A percentile compares a stretch with the other conserved stretches of the same genome.
These are phyloP conservation scores for Alternaria consortialis DNA, from an alignment of 2,329 filamentous ascomycete species.

Conservation along the genomic window DNA sequence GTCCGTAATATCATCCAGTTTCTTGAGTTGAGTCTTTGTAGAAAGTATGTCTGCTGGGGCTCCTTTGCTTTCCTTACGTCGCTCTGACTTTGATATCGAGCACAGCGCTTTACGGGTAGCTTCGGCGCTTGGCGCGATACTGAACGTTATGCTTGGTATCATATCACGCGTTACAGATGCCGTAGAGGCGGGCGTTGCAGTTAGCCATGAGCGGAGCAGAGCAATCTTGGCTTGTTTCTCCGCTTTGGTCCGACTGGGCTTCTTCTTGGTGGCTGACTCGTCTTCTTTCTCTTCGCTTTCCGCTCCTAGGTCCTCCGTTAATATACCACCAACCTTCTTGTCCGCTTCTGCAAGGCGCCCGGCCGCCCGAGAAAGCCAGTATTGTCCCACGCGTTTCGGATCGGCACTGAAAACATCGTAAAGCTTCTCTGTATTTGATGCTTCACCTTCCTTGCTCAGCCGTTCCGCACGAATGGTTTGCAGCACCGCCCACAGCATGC, in stretches of 20 bases:
- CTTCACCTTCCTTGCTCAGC: background rate
- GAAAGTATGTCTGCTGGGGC: background rate
- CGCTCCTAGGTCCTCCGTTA: background rate
- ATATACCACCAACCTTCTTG: background rate
- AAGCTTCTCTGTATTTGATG: constrained; percentile 3
- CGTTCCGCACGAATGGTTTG: constrained; percentile 17
- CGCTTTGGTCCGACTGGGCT: constrained; percentile 51
- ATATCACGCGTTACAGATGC: constrained; percentile 1
- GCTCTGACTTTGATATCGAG: constrained; percentile 9
- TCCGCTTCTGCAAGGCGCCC: constrained; percentile 9
- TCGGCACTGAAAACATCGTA: constrained; percentile 40
- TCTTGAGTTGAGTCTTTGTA: constrained; percentile 50
- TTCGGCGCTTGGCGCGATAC: constrained; percentile 16
- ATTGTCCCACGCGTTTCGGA: constrained; percentile 50
- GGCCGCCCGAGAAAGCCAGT: constrained; percentile 42
- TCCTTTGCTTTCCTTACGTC: constrained; percentile 8
- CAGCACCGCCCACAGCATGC: constrained; percentile 76
- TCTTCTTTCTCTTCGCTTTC: constrained; percentile 26
- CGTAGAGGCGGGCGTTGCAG: constrained; percentile 20
- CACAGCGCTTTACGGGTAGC: constrained; percentile 18
- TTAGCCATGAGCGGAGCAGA: constrained; percentile 58
- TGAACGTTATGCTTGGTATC: constrained; percentile 29
- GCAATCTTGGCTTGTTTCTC: constrained; percentile 71
- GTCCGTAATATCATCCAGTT: constrained; percentile 84
- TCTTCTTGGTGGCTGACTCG: constrained; percentile 37